Conservation (phyloP, 1,284 basidiomycete species). For the Cryptococcus jaspeensis region DNA sequence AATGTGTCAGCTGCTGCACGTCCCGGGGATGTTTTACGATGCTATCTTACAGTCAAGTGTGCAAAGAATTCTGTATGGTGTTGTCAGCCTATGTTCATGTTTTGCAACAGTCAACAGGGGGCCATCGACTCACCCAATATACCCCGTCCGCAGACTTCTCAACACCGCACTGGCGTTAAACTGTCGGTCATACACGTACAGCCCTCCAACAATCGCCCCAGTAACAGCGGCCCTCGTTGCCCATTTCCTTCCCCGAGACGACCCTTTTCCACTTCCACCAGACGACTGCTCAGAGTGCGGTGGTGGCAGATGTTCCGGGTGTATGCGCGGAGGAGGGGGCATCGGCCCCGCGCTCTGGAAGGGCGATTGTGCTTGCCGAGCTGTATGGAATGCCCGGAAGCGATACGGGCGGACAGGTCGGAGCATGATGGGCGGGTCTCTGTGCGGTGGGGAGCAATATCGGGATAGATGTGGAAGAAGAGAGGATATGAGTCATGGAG, state of each 20-base stretch:
- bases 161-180: constrained; percentile 67
- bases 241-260: constrained; percentile 22
- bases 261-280: too few relatives aligned
- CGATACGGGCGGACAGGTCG: too few relatives aligned
- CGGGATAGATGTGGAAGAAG: too few relatives aligned
- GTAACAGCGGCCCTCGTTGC: constrained; percentile 15
- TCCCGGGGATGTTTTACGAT: neutral
- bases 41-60: constrained; percentile 45
- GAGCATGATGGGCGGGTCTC: too few relatives aligned
- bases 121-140: constrained; percentile 55
- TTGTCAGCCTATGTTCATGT: neutral
- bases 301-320: too few relatives aligned
- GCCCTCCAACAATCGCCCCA: constrained; percentile 50
- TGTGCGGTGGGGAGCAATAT: too few relatives aligned
- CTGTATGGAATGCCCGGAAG: too few relatives aligned
- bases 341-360: too few relatives aligned
- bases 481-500: too few relatives aligned
- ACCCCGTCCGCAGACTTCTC: constrained; percentile 65
- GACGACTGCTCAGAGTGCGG: too few relatives aligned
- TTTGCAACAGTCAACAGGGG: neutral
- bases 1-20: neutral
- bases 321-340: too few relatives aligned
- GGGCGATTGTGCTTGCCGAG: too few relatives aligned
- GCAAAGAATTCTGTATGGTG: constrained; percentile 35
- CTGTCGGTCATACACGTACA: constrained; percentile 60